Evolutionary conservation across 2,329 filamentous ascomycete species (phyloP).

Genomic region (Neofusicoccum laricinum): DNA sequence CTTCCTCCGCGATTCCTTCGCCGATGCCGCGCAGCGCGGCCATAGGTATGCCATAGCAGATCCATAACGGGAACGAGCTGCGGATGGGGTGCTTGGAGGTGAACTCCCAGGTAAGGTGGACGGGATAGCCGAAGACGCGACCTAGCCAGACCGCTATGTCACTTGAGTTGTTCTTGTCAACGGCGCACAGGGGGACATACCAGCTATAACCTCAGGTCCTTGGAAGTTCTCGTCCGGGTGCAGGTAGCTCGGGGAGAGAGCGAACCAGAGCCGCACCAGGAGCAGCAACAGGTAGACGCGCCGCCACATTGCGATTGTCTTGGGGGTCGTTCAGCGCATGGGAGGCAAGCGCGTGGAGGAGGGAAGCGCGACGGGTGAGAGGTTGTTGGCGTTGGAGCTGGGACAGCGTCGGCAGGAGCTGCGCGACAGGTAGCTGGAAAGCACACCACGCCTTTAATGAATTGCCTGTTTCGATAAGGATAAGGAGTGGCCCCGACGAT

Average conservation of each 20-base stretch:
- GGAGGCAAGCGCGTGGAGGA: not conserved
- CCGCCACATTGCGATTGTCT: slow-evolving; percentile 70
- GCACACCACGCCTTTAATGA: slow-evolving; percentile 9
- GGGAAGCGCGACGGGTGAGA: not conserved
- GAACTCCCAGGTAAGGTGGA: slow-evolving; percentile 93
- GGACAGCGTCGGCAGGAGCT: not conserved
- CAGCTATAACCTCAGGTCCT: slow-evolving; percentile 93
- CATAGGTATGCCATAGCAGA: slow-evolving; percentile 92
- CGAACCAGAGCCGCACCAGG: slow-evolving; percentile 87
- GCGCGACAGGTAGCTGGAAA: not conserved
- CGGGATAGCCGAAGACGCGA: slow-evolving; percentile 87
- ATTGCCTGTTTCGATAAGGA: slow-evolving; percentile 6
- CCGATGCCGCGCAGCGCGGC: slow-evolving; percentile 88
- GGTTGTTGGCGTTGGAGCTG: not conserved
- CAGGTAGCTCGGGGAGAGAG: slow-evolving; percentile 89
- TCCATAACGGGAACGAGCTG: slow-evolving; percentile 95
- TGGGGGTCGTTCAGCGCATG: not conserved
- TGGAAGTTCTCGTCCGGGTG: slow-evolving; percentile 99
- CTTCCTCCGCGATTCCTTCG: slow-evolving; percentile 77
- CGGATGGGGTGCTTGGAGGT: slow-evolving; percentile 83
- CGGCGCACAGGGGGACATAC: slow-evolving; percentile 52
- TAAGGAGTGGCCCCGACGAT: slow-evolving; percentile 3
- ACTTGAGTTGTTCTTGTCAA: slow-evolving; percentile 13
- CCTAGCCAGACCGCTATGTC: slow-evolving; percentile 52
- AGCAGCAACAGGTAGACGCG: slow-evolving; percentile 82